A percentile compares a stretch with the other conserved stretches of the same genome.
Conservation (phyloP, 2,329 filamentous ascomycete species). For the Aspergillus fijiensis region DNA sequence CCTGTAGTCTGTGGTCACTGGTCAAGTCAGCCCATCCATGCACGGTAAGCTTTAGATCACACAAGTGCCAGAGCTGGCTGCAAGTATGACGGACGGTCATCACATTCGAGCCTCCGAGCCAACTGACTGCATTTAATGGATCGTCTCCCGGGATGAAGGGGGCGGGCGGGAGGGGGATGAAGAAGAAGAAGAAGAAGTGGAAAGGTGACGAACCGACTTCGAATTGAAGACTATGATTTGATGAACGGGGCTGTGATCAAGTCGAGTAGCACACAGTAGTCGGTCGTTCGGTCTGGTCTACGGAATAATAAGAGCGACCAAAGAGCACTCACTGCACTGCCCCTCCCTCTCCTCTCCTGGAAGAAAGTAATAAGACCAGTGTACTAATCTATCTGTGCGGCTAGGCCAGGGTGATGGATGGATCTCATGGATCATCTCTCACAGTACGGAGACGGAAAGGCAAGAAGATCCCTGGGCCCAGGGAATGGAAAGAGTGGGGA, state of each 20-base stretch:
- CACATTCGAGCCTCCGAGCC: too few species aligned
- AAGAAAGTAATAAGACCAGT: neutral
- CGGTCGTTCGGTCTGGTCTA: too few species aligned
- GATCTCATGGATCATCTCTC: neutral
- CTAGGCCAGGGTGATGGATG: neutral
- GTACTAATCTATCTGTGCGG: conserved; percentile 4
- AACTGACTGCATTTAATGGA: neutral
- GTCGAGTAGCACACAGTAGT: neutral
- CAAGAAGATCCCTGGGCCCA: neutral
- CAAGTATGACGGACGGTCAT: too few species aligned
- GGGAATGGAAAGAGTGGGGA: neutral
- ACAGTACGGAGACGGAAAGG: neutral
- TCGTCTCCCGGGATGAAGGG: neutral
- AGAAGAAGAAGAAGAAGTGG: neutral
- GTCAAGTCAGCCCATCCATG: conserved; percentile 22
- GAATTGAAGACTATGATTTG: neutral
- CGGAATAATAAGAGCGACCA: neutral
- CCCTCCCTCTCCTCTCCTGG: neutral
- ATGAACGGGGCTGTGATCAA: neutral
- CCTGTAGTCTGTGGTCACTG: neutral
- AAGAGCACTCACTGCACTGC: neutral
- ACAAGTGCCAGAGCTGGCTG: neutral
- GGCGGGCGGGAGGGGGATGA: neutral
- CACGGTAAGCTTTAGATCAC: conserved; percentile 25
- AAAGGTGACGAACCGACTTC: neutral